Evolutionary conservation across 192 early-diverging fungal genomes (phyloP).

Genomic region (Linnemannia exigua): DNA sequence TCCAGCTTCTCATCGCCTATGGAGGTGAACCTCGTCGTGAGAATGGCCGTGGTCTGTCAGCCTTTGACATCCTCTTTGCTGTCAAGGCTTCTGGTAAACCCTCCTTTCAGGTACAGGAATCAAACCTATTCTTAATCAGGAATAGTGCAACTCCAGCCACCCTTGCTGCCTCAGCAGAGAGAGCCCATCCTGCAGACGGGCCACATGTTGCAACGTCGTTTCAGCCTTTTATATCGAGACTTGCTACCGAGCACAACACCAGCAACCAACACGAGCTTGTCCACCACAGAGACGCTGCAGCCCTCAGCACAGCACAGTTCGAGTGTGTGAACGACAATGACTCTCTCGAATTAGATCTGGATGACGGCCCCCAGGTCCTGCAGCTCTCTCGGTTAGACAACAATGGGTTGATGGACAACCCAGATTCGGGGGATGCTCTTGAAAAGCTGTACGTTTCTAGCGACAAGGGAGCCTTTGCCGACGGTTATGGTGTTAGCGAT

Average conservation of each 20-base stretch:
- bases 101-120: not conserved
- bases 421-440: not conserved
- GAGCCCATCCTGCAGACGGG: not conserved
- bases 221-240: not conserved
- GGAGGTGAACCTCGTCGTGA: slow-evolving; percentile 6
- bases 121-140: not conserved
- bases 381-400: not conserved
- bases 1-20: slow-evolving; percentile 7
- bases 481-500: not conserved
- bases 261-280: not conserved
- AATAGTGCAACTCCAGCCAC: not conserved
- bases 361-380: not conserved
- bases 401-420: not conserved
- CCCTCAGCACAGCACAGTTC: not conserved
- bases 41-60: slow-evolving; percentile 21
- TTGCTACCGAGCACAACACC: not conserved
- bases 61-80: slow-evolving; percentile 14
- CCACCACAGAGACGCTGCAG: not conserved
- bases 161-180: not conserved
- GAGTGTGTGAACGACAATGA: not conserved
- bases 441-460: not conserved
- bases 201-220: not conserved
- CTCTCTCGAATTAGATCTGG: not conserved
- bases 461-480: not conserved
- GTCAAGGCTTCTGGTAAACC: not conserved